Evolutionary conservation across 2,329 filamentous ascomycete species (phyloP).

Genomic region (Cladophialophora psammophila): DNA sequence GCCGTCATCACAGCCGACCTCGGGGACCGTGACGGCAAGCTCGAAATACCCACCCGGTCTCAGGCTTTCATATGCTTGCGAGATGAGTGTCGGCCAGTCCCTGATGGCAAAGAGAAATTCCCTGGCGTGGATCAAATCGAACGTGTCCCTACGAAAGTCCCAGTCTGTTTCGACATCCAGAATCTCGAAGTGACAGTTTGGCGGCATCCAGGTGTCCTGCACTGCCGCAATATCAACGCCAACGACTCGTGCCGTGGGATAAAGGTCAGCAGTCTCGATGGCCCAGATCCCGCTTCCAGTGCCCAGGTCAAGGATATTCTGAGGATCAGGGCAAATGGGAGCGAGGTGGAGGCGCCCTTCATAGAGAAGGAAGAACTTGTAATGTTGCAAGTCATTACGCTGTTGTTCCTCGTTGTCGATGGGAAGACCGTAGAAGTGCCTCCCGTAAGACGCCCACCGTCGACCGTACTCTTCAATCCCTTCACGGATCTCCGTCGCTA

Average conservation of each 20-base stretch:
- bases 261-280: slow-evolving; percentile 40
- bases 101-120: slow-evolving; percentile 48
- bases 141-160: slow-evolving; percentile 44
- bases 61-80: slow-evolving; percentile 26
- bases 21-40: slow-evolving; percentile 38
- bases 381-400: slow-evolving; percentile 20
- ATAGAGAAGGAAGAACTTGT: slow-evolving; percentile 39
- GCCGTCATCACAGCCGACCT: slow-evolving; percentile 35
- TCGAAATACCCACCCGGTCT: slow-evolving; percentile 49
- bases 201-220: slow-evolving; percentile 37
- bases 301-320: slow-evolving; percentile 32
- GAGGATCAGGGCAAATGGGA: slow-evolving; percentile 10
- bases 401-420: slow-evolving; percentile 34
- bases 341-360: slow-evolving; percentile 19
- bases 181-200: slow-evolving; percentile 45
- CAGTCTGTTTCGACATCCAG: slow-evolving; percentile 42
- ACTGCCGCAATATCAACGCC: slow-evolving; percentile 40
- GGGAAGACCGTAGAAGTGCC: slow-evolving; percentile 29
- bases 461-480: slow-evolving; percentile 32
- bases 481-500: slow-evolving; percentile 30
- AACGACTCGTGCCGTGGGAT: slow-evolving; percentile 23
- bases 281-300: slow-evolving; percentile 38
- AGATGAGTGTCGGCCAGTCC: slow-evolving; percentile 48
- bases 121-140: slow-evolving; percentile 43
- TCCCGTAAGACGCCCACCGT: slow-evolving; percentile 30